A percentile compares a stretch with the other conserved stretches of the same genome.
Conservation (phyloP, 1,139 yeast genomes). For the Keqinozyma sinolaborantium region DNA sequence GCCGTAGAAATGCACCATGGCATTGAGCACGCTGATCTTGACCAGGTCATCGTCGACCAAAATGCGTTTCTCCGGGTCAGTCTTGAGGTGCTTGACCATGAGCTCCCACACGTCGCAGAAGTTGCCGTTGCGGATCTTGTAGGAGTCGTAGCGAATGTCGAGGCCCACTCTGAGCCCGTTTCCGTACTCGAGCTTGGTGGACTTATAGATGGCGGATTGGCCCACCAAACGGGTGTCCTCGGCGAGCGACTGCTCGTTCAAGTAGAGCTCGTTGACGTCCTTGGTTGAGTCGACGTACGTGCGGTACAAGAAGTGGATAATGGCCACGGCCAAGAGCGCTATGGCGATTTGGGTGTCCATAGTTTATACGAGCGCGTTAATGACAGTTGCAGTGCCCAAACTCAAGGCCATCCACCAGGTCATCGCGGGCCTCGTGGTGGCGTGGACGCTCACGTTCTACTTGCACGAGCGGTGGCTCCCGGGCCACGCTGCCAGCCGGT, state of each 20-base stretch:
- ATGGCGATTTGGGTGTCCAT: constrained; percentile 11
- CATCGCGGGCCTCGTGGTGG: constrained; percentile 15
- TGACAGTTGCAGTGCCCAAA: constrained; percentile 11
- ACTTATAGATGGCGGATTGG: constrained; percentile 66
- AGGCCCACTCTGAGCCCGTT: constrained; percentile 64
- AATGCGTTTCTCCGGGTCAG: constrained; percentile 10
- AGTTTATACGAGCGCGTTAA: constrained; percentile 1
- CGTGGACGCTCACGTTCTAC: constrained; percentile 31
- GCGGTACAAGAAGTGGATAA: constrained; percentile 17
- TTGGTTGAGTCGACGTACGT: constrained; percentile 26
- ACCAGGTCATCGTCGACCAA: constrained; percentile 15
- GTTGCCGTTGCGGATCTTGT: constrained; percentile 66
- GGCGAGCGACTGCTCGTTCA: constrained; percentile 55
- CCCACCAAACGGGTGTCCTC: constrained; percentile 52
- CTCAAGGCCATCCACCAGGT: constrained; percentile 26
- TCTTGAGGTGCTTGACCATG: constrained; percentile 18
- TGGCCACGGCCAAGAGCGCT: constrained; percentile 16
- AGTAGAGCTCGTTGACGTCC: constrained; percentile 57
- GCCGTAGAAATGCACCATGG: constrained; percentile 15
- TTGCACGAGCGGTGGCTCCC: constrained; percentile 35
- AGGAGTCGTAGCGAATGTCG: constrained; percentile 55
- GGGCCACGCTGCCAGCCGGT: constrained; percentile 19
- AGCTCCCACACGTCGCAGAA: constrained; percentile 63
- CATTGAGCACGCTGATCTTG: constrained; percentile 22
- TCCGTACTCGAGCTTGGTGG: constrained; percentile 60